phyloP scores from a whole-genome alignment of 257 asterid genomes.

The Knoxia roxburghii region DNA sequence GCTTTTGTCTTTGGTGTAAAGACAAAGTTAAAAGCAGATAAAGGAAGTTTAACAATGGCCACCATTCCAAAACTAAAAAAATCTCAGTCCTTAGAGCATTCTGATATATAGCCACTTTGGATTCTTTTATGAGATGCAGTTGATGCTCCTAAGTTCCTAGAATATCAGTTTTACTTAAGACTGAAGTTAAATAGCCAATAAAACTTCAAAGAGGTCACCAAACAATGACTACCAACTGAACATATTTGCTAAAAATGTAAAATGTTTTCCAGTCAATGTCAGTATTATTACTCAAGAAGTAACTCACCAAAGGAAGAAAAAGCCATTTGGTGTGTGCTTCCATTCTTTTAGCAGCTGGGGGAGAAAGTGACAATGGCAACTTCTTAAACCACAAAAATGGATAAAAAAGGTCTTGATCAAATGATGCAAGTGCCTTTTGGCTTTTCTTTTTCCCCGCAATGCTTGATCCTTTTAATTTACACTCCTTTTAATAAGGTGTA shows the following conservation, averaged over 20 bases:
- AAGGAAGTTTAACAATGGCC: constrained; percentile 24
- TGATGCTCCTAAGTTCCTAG: neutral
- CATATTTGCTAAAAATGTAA: constrained; percentile 1
- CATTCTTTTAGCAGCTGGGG: neutral
- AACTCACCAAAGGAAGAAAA: neutral
- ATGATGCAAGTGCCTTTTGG: constrained; percentile 10
- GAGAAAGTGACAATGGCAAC: constrained; percentile 1
- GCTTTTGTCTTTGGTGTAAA: constrained; percentile 49
- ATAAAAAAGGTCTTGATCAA: neutral
- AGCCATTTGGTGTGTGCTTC: neutral
- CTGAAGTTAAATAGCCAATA: constrained; percentile 3
- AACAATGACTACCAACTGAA: constrained; percentile 19
- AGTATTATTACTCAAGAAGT: neutral
- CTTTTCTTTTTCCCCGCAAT: neutral
- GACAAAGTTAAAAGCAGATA: constrained; percentile 42
- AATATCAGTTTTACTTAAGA: constrained; percentile 13
- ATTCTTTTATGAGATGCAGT: neutral
- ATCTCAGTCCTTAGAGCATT: neutral
- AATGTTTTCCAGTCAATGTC: neutral
- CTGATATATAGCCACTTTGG: neutral
- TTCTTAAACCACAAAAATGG: constrained; percentile 1
- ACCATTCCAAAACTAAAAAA: no score
- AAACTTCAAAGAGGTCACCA: constrained; percentile 8
- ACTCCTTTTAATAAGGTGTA: neutral
- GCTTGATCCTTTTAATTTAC: neutral